Evolutionary conservation across 495 filamentous ascomycete genomes (phyloP).

Genomic region (Penicillium angulare): DNA sequence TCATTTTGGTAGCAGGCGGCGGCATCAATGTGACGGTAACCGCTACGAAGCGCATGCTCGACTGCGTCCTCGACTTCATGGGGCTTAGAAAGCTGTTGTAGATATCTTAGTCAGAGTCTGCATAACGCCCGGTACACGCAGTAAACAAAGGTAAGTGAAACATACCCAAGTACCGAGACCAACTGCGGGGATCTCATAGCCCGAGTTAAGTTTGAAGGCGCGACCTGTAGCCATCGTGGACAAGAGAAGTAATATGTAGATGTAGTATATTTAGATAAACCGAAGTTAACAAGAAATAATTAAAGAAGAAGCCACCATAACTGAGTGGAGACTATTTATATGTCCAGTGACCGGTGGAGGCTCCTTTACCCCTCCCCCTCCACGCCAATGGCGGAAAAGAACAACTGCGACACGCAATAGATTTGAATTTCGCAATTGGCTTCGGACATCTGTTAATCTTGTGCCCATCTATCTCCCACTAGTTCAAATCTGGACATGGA

Average conservation of each 20-base stretch:
- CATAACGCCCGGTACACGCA: too few species aligned
- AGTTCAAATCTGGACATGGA: too few species aligned
- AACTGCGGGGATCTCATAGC: slow-evolving; percentile 38
- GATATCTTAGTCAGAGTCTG: background rate
- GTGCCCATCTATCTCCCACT: too few species aligned
- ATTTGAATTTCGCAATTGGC: too few species aligned
- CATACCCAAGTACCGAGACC: slow-evolving; percentile 34
- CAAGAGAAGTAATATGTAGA: background rate
- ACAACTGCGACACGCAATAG: slow-evolving; percentile 2
- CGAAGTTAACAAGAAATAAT: too few species aligned
- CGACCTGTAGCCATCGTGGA: slow-evolving; percentile 37
- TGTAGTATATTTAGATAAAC: background rate
- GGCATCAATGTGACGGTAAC: slow-evolving; percentile 47
- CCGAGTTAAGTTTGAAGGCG: slow-evolving; percentile 41
- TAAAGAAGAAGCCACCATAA: background rate
- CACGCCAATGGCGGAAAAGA: slow-evolving; percentile 1
- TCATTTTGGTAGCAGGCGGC: slow-evolving; percentile 43
- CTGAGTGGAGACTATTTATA: slow-evolving; percentile 8
- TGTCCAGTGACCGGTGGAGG: too few species aligned
- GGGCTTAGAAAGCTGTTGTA: slow-evolving; percentile 43
- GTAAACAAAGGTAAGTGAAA: too few species aligned
- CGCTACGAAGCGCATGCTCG: slow-evolving; percentile 42
- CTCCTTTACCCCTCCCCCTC: slow-evolving; percentile 15
- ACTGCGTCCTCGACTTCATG: slow-evolving; percentile 51
- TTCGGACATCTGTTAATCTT: background rate